A percentile compares a stretch with the other conserved stretches of the same genome.
phyloP scores from a whole-genome alignment of 2,329 filamentous ascomycete species.

The Trichoderma brevicompactum region DNA sequence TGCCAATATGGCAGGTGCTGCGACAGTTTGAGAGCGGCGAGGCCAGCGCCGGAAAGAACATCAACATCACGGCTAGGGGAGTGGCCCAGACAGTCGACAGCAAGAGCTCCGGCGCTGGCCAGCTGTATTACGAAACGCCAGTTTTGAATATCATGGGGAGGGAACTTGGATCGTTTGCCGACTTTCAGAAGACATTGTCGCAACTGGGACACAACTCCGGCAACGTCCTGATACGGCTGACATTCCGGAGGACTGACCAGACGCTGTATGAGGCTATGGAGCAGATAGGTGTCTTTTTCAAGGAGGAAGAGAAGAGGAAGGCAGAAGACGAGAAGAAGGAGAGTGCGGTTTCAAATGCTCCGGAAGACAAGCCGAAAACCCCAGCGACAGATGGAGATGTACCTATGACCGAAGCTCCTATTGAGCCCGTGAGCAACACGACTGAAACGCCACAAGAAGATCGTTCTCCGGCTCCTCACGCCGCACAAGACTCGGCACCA shows the following conservation, averaged over 20 bases:
- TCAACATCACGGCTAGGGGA: slow-evolving; percentile 85
- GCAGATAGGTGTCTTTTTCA: slow-evolving; percentile 79
- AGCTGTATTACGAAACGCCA: slow-evolving; percentile 86
- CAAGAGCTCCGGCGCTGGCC: slow-evolving; percentile 64
- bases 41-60: slow-evolving; percentile 60
- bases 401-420: slow-evolving; percentile 34
- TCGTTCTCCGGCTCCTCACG: slow-evolving; percentile 4
- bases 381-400: slow-evolving; percentile 32
- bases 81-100: slow-evolving; percentile 65
- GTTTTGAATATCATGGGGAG: slow-evolving; percentile 82
- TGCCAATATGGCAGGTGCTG: slow-evolving; percentile 85
- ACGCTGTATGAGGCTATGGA: slow-evolving; percentile 85
- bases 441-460: background rate
- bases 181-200: slow-evolving; percentile 85
- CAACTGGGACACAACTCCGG: slow-evolving; percentile 88
- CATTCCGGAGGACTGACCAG: slow-evolving; percentile 74
- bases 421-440: slow-evolving; percentile 17
- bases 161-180: slow-evolving; percentile 74
- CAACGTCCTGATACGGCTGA: slow-evolving; percentile 76
- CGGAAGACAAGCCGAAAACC: slow-evolving; percentile 23
- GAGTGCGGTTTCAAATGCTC: background rate
- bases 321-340: slow-evolving; percentile 28
- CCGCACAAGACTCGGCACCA: slow-evolving; percentile 26
- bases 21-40: slow-evolving; percentile 85
- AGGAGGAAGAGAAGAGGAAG: slow-evolving; percentile 47